Percentiles rank a stretch among this genome's conserved stretches.
Evolutionary conservation across 2,329 filamentous ascomycete species (phyloP).

Genomic region (Hypoxylon rubiginosum): DNA sequence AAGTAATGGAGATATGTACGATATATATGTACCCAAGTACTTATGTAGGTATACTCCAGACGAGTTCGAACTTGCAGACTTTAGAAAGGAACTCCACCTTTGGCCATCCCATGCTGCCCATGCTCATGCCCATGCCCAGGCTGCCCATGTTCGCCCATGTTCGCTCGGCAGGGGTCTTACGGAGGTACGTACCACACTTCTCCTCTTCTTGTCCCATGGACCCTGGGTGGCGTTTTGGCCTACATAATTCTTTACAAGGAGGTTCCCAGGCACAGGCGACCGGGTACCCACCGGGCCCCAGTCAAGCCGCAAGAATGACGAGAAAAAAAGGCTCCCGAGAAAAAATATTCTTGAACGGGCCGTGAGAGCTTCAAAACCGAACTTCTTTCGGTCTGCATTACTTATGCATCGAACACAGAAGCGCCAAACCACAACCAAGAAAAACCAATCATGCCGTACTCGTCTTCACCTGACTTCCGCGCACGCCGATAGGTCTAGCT

Average conservation of each 20-base stretch:
- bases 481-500: conserved; percentile 16
- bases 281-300: conserved; percentile 38
- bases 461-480: conserved; percentile 15
- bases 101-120: not conserved
- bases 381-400: conserved; percentile 34
- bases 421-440: conserved; percentile 11
- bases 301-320: conserved; percentile 43
- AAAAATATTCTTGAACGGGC: conserved; percentile 31
- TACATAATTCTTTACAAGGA: conserved; percentile 28
- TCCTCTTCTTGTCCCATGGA: conserved; percentile 7
- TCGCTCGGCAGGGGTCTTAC: conserved; percentile 11
- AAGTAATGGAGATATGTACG: conserved; percentile 13
- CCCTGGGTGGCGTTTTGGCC: conserved; percentile 22
- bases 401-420: conserved; percentile 26
- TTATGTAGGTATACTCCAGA: conserved; percentile 7
- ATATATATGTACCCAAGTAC: conserved; percentile 22
- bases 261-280: conserved; percentile 34
- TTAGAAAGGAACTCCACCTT: too few relatives aligned
- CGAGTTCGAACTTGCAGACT: too few relatives aligned
- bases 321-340: conserved; percentile 28
- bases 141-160: not conserved
- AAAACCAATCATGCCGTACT: conserved; percentile 14
- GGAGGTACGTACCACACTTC: conserved; percentile 12
- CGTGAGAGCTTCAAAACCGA: conserved; percentile 41
- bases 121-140: too few relatives aligned